Percentiles rank a stretch among this genome's conserved stretches.
These are phyloP conservation scores for Phialocephala sp. DNA, from an alignment of 2,329 filamentous ascomycete species.

Conservation along the genomic window DNA sequence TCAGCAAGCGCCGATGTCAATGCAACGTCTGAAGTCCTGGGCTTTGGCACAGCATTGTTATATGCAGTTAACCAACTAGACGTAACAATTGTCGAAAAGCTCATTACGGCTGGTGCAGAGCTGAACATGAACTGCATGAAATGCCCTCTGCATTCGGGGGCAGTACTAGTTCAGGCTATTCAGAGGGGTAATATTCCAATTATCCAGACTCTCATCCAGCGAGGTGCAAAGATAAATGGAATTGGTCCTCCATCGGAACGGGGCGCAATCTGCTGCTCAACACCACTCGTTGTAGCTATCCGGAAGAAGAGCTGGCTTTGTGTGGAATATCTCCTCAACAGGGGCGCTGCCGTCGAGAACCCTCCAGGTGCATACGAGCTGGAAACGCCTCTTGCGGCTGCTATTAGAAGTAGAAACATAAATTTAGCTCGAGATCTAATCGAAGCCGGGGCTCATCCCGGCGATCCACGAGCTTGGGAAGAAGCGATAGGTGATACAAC, in stretches of 20 bases:
- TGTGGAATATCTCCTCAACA: not conserved
- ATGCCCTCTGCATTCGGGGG: not conserved
- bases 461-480: not conserved
- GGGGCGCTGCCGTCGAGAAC: not conserved
- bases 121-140: not conserved
- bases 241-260: not conserved
- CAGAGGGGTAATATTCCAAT: not conserved
- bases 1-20: conserved; percentile 8
- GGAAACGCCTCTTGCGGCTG: not conserved
- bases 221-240: not conserved
- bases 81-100: not conserved
- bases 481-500: not conserved
- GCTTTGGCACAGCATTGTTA: not conserved
- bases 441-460: not conserved
- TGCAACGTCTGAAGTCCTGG: not conserved
- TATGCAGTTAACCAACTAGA: not conserved
- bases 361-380: not conserved
- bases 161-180: not conserved
- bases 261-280: too few species aligned
- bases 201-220: not conserved
- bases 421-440: not conserved
- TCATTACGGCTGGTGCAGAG: not conserved
- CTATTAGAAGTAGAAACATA: not conserved
- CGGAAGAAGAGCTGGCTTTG: not conserved
- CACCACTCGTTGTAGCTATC: not conserved